Evolutionary conservation across 1,284 basidiomycete species (phyloP), one percentile per base, ranked within the genome.

Genomic region (Fomes fomentarius): DNA sequence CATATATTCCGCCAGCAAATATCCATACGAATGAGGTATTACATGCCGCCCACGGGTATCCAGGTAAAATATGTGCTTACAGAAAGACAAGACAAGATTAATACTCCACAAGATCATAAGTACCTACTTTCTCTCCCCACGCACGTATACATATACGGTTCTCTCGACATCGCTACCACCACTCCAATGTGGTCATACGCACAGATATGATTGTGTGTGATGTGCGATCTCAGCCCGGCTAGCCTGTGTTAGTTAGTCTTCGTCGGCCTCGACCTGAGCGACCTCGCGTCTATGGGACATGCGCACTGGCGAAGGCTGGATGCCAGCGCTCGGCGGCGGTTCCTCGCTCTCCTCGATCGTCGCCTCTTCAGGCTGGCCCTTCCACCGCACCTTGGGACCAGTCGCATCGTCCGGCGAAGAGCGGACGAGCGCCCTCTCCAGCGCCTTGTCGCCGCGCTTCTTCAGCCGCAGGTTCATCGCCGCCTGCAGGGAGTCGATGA

Each of bases 381-480:
- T 82, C 71, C 81, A 80, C 60, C 78, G 80, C 30, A 76, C 56
- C 57, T 73, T 75, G 26, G 40, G 45, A 14, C 58, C 71, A 40
- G 68, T 64, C 17, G 71, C 49, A 17, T 78, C 78, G 3, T 74
- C 76, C 3, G 76, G 33, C 5, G 57, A 56, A 19, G 61, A 57
- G 22, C 74, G 76, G 48, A 81, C 80, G 46, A 93, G 76, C 1
- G 90, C 90, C 50, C 78, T 76, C 69, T 94, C 93, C 47, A 96
- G 74, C 30, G 87, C 91, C 76, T 91, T 93, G 72, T 94, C 91
- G 24, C 92, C 93, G 52, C 92, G 83, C 68, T 87, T 92, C 75
- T 91, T 92, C 53, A 95, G 74, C 42, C 93, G 84, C 35, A 94
- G 79, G 7, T 76, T 74, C 82, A 96, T 95, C 22, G 90, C 94